Conservation (phyloP, 352 stramenopile genomes). For the Elongisporangium prolatum region DNA sequence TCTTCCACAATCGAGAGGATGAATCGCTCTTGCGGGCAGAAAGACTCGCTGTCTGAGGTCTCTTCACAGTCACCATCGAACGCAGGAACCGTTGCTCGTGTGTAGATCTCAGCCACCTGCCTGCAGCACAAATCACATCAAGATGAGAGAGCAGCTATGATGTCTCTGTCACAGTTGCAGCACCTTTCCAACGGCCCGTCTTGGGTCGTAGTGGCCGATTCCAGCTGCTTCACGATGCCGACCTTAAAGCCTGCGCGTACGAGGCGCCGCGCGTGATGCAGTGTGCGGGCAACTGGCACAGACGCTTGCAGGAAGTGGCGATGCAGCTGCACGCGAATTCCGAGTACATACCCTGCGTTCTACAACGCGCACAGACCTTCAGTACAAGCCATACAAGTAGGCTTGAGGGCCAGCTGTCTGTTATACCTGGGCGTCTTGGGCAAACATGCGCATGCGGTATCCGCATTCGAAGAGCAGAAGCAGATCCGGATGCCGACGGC, state of each 20-base stretch:
- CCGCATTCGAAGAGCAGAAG: conserved; percentile 77
- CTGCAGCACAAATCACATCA: conserved; percentile 6
- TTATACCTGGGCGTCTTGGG: conserved; percentile 47
- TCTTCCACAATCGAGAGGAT: conserved; percentile 36
- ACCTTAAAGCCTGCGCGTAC: conserved; percentile 47
- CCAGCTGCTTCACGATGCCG: conserved; percentile 62
- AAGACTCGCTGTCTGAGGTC: neutral
- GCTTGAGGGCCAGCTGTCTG: neutral
- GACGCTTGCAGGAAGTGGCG: conserved; percentile 41
- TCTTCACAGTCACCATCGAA: conserved; percentile 10
- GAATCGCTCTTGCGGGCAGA: conserved; percentile 10
- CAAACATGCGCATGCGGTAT: conserved; percentile 80
- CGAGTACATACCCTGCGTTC: conserved; percentile 30
- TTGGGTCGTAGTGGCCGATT: conserved; percentile 25
- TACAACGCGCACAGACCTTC: neutral
- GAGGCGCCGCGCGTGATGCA: conserved; percentile 37
- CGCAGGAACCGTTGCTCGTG: conserved; percentile 35
- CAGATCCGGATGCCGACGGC: conserved; percentile 27
- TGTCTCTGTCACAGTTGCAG: conserved; percentile 12
- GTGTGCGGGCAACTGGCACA: conserved; percentile 36
- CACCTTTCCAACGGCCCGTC: conserved; percentile 32
- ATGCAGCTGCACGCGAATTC: conserved; percentile 27
- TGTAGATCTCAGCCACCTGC: conserved; percentile 39
- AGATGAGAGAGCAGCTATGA: neutral
- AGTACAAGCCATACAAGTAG: neutral